Evolutionary conservation across 148 eudicot species (phyloP), one percentile per base, ranked within the genome.

Genomic region (Mesembryanthemum crystallinum): DNA sequence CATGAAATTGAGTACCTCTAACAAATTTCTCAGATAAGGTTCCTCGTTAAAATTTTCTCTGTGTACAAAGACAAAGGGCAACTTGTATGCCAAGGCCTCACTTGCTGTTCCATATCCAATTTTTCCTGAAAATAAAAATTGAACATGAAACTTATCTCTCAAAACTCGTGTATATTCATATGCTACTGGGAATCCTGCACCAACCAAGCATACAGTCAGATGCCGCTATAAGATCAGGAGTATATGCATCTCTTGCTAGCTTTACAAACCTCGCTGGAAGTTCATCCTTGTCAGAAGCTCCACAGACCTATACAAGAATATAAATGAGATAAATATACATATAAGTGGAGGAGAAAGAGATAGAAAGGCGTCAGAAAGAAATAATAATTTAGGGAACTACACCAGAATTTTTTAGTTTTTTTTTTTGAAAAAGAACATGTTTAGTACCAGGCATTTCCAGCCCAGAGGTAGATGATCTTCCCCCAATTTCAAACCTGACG

Each of bases 71-170:
- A 95, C 92, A 85, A 95, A 92, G 45, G 99, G 99, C 63, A 95
- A 79, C 85, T 87, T 92, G 90, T 78, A 95, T 23, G 96, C 92
- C 80, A 95, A 84, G 70, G 99, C 99, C 86, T 95, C 99, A 82
- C 99, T 95, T 59, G 92, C 97, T 42, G 99, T 90, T 68, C 99
- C 99, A 73, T 95, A 95, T 75, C 99, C 99, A 85, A 95, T 92
- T 88, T 95, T 95, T 59, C 99, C 99, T 95, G 90, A 78, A 78
- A 88, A 61, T 18, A 23, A 52, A 74, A 61, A 7, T 23, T 78
- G 62, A 67, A 52, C 70, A 64, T 77, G 35, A 78, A 70, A 21
- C 42, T 62, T 55, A 30, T 61, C 24, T 71, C 58, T 69, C 58
- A 76, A 29, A 15, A 47, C 60, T 20, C 8, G 27, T 21, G 17